These are phyloP conservation scores for Fusarium phyllophilum DNA, from an alignment of 2,329 filamentous ascomycete genomes.

Conservation along the genomic window DNA sequence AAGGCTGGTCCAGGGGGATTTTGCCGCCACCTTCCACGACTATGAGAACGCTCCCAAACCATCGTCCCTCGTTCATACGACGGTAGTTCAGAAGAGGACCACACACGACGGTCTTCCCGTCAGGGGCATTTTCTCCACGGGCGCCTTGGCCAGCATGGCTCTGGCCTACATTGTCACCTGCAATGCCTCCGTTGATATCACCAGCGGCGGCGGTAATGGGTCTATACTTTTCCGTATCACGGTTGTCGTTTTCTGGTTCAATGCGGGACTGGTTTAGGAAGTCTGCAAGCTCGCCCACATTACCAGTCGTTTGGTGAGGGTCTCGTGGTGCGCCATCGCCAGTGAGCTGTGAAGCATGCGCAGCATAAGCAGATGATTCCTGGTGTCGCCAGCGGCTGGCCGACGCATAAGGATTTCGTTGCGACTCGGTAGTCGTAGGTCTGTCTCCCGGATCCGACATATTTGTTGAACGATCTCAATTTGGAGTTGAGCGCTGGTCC, in stretches of 20 bases:
- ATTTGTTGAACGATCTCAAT: conserved; percentile 1
- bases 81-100: conserved; percentile 83
- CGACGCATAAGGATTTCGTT: conserved; percentile 65
- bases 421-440: conserved; percentile 44
- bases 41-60: conserved; percentile 88
- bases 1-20: conserved; percentile 66
- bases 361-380: conserved; percentile 67
- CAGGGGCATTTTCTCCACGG: conserved; percentile 42
- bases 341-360: conserved; percentile 54
- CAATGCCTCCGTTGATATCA: conserved; percentile 20
- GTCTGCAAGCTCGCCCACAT: conserved; percentile 62
- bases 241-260: conserved; percentile 50
- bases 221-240: conserved; percentile 52
- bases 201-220: conserved; percentile 61
- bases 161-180: conserved; percentile 38
- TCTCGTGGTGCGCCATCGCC: conserved; percentile 44
- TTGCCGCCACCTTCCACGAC: conserved; percentile 79
- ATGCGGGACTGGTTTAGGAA: conserved; percentile 67
- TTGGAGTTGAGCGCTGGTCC: neutral
- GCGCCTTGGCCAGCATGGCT: conserved; percentile 41
- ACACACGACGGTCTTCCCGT: conserved; percentile 71
- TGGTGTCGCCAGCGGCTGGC: conserved; percentile 70
- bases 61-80: conserved; percentile 75
- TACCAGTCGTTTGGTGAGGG: conserved; percentile 49
- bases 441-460: conserved; percentile 41